Evolutionary conservation across 306 rosid genomes (phyloP), one percentile per base, ranked within the genome.

Genomic region (Trifolium fragiferum): DNA sequence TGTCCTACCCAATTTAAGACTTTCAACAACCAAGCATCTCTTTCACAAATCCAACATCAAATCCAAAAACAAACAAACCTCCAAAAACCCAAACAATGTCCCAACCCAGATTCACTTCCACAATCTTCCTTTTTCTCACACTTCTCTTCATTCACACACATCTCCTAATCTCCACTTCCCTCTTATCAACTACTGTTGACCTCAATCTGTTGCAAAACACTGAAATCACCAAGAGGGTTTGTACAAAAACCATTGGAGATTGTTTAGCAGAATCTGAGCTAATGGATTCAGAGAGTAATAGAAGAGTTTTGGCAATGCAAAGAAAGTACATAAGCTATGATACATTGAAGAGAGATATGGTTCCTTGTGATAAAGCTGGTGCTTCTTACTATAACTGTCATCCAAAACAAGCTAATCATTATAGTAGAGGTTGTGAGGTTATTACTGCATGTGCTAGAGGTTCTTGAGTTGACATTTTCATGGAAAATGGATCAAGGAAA

Each of bases 351-450:
- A 88, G 89, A 70, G 97, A 92, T 72, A 86, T 86, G 91, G 88
- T 87, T 76, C 98, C 98, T 0, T 94, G 98, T 74, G 89, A 66
- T 43, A 90, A 58, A 27, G 79, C 93, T 14, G 98, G 98, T 4
- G 93, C 90, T 90, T 87, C 98, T 2, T 94, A 94, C 85, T 94
- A 94, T 77, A 88, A 87, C 70, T 94, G 98, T 46, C 89, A 91
- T 76, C 74, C 86, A 61, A 87, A 77, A 13, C 85, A 27, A 43
- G 97, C 91, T 2, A 84, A 94, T 76, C 93, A 89, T 53, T 94
- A 94, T 59, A 72, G 30, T 5, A 83, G 98, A 82, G 98, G 98
- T 14, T 94, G 98, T 63, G 96, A 87, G 76, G 83, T 90, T 12
- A 94, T 94, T 74, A 90, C 97, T 68, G 57, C 87, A 11, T 94